These are phyloP conservation scores for Strobilomyces dryophilus DNA, from an alignment of 768 basidiomycete genomes.

Conservation along the genomic window DNA sequence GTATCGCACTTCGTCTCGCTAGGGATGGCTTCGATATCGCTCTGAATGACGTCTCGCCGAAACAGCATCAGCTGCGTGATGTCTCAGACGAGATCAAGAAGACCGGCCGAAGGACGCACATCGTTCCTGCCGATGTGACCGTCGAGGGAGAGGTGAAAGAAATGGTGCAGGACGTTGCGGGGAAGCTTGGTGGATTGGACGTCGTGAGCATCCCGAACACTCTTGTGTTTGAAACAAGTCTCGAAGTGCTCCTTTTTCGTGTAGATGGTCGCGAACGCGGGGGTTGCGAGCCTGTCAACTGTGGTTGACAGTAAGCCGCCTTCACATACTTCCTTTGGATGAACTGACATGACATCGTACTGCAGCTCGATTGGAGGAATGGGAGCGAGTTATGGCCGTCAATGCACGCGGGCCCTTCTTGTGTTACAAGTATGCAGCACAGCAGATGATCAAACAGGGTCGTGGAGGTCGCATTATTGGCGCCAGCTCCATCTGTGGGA, in stretches of 20 bases:
- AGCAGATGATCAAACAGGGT: no score
- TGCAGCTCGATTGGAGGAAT: conserved; percentile 32
- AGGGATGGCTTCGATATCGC: background rate
- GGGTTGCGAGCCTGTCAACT: background rate
- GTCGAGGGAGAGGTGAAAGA: background rate
- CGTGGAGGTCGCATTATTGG: conserved; percentile 31
- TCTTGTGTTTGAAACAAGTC: background rate
- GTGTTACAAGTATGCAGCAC: conserved; percentile 1
- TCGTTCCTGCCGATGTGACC: background rate
- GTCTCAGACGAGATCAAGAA: background rate
- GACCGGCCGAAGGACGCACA: background rate
- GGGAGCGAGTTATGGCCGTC: conserved; percentile 38
- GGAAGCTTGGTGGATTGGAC: background rate
- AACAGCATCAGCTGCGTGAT: background rate
- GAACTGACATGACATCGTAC: background rate
- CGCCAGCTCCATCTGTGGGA: conserved; percentile 20
- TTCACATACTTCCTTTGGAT: background rate
- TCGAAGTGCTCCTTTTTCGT: background rate
- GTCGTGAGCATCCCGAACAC: background rate
- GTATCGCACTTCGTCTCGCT: background rate
- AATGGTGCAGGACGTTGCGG: background rate
- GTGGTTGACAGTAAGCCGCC: background rate
- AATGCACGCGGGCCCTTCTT: conserved; percentile 34
- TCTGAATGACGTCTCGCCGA: background rate
- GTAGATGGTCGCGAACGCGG: conserved; percentile 13